phyloP scores from a whole-genome alignment of 2,329 filamentous ascomycete genomes.

The Cordyceps cicadae region DNA sequence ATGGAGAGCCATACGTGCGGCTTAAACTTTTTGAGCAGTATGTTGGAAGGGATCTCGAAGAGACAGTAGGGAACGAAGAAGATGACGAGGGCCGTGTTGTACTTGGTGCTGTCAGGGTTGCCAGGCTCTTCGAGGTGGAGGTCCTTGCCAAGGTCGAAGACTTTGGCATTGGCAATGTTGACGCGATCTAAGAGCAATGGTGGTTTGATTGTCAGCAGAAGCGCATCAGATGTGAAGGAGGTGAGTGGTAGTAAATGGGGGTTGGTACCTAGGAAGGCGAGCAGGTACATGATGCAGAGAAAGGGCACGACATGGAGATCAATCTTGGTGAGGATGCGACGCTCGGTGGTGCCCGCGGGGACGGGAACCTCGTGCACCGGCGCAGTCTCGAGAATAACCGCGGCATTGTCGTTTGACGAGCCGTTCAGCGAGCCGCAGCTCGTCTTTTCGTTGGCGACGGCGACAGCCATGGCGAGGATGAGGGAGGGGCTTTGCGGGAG shows the following conservation, averaged over 20 bases:
- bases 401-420: constrained; percentile 11
- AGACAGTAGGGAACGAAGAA: constrained; percentile 75
- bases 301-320: constrained; percentile 65
- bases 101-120: constrained; percentile 48
- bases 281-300: constrained; percentile 61
- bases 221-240: background rate
- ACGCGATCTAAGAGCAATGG: constrained; percentile 45
- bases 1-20: constrained; percentile 65
- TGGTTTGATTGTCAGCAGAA: background rate
- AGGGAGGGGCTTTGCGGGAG: background rate
- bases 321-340: constrained; percentile 58
- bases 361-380: constrained; percentile 12
- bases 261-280: constrained; percentile 52
- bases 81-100: constrained; percentile 69
- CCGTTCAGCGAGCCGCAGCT: constrained; percentile 13
- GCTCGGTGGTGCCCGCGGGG: constrained; percentile 52
- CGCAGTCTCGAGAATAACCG: background rate
- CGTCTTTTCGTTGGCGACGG: constrained; percentile 14
- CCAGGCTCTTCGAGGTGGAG: constrained; percentile 44
- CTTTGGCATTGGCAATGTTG: constrained; percentile 70
- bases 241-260: background rate
- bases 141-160: constrained; percentile 57
- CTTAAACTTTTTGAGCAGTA: constrained; percentile 28
- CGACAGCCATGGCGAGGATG: constrained; percentile 14
- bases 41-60: constrained; percentile 55